Percentiles rank a stretch among this genome's conserved stretches.
These are phyloP conservation scores for Ophiobolus disseminans DNA, from an alignment of 2,329 filamentous ascomycete species.

Conservation along the genomic window DNA sequence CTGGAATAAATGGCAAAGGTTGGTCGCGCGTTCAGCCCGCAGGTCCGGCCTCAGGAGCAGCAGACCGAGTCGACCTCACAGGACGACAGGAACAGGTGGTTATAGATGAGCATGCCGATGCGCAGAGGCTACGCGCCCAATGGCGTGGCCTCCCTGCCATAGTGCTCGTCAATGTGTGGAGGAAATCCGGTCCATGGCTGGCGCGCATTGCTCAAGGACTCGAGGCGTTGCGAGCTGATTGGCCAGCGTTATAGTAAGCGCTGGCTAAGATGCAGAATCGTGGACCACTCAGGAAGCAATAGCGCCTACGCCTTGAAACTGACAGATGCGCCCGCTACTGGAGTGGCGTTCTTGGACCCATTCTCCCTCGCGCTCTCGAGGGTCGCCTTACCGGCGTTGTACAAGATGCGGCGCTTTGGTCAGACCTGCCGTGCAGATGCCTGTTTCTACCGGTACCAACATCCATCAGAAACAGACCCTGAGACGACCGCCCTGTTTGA, in stretches of 20 bases:
- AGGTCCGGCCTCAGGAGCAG: slow-evolving; percentile 30
- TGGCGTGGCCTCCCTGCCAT: slow-evolving; percentile 21
- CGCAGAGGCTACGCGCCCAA: slow-evolving; percentile 24
- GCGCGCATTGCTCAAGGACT: slow-evolving; percentile 21
- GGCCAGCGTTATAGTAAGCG: slow-evolving; percentile 29
- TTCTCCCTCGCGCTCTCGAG: slow-evolving; percentile 1
- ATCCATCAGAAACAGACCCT: slow-evolving; percentile 8
- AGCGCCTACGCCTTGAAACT: slow-evolving; percentile 40
- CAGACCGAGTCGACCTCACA: slow-evolving; percentile 28
- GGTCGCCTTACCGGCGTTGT: too few species aligned
- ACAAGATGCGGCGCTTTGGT: not conserved
- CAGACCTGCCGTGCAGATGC: slow-evolving; percentile 1
- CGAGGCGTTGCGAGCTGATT: slow-evolving; percentile 19
- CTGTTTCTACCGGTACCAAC: slow-evolving; percentile 2
- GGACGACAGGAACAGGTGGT: slow-evolving; percentile 23
- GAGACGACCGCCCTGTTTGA: slow-evolving; percentile 6
- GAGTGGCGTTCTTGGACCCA: slow-evolving; percentile 18
- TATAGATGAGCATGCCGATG: slow-evolving; percentile 27
- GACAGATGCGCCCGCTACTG: slow-evolving; percentile 15
- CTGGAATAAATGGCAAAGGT: slow-evolving; percentile 12
- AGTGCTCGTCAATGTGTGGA: slow-evolving; percentile 25
- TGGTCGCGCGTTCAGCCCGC: slow-evolving; percentile 15
- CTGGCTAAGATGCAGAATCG: slow-evolving; percentile 29
- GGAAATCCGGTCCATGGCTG: slow-evolving; percentile 24
- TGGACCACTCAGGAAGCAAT: slow-evolving; percentile 38